Base-by-base conservation (phyloP, 2,329 filamentous ascomycete genomes). In the Paramyrothecium sp. region DNA sequence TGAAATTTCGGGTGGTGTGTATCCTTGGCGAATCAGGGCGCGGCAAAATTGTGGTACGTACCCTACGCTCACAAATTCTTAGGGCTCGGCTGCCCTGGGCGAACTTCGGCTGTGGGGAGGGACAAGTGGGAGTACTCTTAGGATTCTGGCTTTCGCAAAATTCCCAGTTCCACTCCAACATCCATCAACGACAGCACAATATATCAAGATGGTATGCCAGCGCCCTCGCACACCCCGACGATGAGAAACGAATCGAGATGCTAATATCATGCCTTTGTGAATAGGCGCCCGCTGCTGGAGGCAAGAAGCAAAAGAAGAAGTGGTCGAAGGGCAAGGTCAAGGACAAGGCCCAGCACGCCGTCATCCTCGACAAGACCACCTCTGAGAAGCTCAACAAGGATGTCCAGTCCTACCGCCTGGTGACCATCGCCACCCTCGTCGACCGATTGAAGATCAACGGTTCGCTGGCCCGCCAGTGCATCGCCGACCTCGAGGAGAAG, bases 381-480 rank as follows among this genome's bases (percentile, higher is more conserved):
- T 90, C 90, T 70, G 95, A 99, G 83, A 97, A 96, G 87, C 92
- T 99, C 80, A 90, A 97, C 87, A 99, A 99, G 87, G 95, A 99
- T 88, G 96, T 99, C 73, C 95, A 98, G 83, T 97, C 95, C 66
- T 99, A 98, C 90, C 92, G 95, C 77, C 92, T 99, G 80, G 92
- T 99, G 83, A 98, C 95, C 77, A 90, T 98, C 74, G 93, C 95
- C 74, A 94, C 92, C 73, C 92, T 99, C 75, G 95, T 99, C 87
- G 95, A 99, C 83, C 89, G 95, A 81, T 88, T 99, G 81, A 99
- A 99, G 92, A 96, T 99, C 87, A 99, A 99, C 86, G 96, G 95
- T 76, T 97, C 92, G 71, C 85, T 99, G 75, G 95, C 95, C 69
- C 89, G 95, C 75, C 84, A 86, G 82, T 94, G 91, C 80, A 84